Evolutionary conservation across 106 monocot species (phyloP), one percentile per base, ranked within the genome.

Genomic region (Phalaenopsis equestris): DNA sequence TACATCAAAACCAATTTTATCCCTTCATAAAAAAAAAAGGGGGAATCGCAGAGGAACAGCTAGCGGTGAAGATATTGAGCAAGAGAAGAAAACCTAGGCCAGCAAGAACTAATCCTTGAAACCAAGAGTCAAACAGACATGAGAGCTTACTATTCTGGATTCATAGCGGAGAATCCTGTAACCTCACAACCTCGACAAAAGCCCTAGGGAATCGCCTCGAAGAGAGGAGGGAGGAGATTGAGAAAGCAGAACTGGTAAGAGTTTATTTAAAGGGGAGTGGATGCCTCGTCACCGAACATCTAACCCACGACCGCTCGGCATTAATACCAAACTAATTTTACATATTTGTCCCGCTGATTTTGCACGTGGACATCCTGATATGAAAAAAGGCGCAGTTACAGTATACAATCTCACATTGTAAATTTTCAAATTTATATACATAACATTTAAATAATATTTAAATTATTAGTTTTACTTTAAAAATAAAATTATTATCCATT

Each of bases 111-210:
- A 42, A 23, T 1, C 4, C 21, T 30, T 52, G 10, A 52, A 76
- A 16, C 49, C 49, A 23, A 12, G 42, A 52, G 24, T 47, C 47
- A 21, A 74, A 42, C 7, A 74, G 74, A 3, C 9, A 39, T 3
- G 6, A 42, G 30, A 30, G 42, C 49, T 76, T 49, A 76, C 76
- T 76, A 76, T 52, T 76, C 76, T n/a, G 47, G 76, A 76, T 49
- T 76, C 76, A 76, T 76, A 48, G 48, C 76, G 49, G 47, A 49
- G 49, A 49, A 42, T 76, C 49, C 46, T 11, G 11, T 23, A 30
- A 43, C 76, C 76, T 8, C 24, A 52, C 6, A 1, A 42, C 49
- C 74, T 45, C 10, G 43, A 9, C 4, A 45, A n/a, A 74, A 45
- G 74, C 41, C 74, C 74, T 45, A 45, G 8, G 43, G 43, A 74